Evolutionary conservation across 1,139 yeast species (phyloP).

Genomic region (Candida dubliniensis): DNA sequence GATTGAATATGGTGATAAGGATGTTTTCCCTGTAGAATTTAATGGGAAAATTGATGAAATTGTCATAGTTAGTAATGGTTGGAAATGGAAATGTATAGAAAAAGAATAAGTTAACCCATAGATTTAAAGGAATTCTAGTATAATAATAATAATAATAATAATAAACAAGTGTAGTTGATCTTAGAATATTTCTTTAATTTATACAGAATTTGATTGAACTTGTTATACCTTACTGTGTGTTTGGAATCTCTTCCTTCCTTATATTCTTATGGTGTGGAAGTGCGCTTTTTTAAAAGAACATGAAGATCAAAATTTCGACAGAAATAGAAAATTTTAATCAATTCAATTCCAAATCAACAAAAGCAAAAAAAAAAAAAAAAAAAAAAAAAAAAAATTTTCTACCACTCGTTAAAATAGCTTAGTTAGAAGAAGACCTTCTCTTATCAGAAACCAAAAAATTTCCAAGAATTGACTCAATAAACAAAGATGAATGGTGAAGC

Average conservation of each 20-base stretch:
- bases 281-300: too few relatives aligned
- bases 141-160: too few relatives aligned
- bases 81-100: slow-evolving; percentile 9
- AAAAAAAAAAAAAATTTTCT: slow-evolving; percentile 1
- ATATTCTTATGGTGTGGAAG: neutral
- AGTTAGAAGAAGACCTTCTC: neutral
- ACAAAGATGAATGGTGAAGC: slow-evolving; percentile 14
- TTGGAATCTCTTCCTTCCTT: too few relatives aligned
- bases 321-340: neutral
- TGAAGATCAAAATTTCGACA: too few relatives aligned
- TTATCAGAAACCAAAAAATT: neutral
- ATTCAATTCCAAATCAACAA: too few relatives aligned
- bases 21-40: slow-evolving; percentile 27
- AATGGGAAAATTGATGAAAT: slow-evolving; percentile 16
- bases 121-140: too few relatives aligned
- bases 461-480: neutral
- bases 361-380: slow-evolving; percentile 19
- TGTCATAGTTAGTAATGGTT: neutral
- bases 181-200: too few relatives aligned
- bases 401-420: neutral
- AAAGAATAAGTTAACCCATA: too few relatives aligned
- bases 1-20: slow-evolving; percentile 28
- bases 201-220: too few relatives aligned
- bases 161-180: too few relatives aligned
- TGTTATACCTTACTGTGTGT: too few relatives aligned